These are phyloP conservation scores for Gossypioides kirkii DNA, from an alignment of 345 rosid genomes.

Conservation along the genomic window DNA sequence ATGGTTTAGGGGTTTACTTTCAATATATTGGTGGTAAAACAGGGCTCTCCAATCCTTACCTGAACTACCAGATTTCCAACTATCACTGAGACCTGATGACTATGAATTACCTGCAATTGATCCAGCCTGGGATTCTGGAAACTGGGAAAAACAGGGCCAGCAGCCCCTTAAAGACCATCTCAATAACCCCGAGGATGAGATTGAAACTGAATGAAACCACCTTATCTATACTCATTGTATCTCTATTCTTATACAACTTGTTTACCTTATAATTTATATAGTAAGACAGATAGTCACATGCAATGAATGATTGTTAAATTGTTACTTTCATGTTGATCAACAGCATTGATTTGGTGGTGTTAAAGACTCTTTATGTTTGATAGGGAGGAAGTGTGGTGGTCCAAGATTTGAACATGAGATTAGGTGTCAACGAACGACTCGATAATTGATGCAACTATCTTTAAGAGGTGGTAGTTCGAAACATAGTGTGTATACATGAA, in stretches of 20 bases:
- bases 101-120: constrained; percentile 58
- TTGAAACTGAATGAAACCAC: constrained; percentile 26
- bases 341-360: not conserved
- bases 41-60: constrained; percentile 76
- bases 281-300: not conserved
- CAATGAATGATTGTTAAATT: not conserved
- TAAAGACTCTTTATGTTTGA: too few species aligned
- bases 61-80: constrained; percentile 78
- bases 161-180: constrained; percentile 67
- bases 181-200: constrained; percentile 43
- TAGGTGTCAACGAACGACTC: too few species aligned
- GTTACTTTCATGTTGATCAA: not conserved
- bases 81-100: constrained; percentile 79
- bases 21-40: constrained; percentile 17
- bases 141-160: constrained; percentile 43
- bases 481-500: not conserved
- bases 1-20: not conserved
- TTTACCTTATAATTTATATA: not conserved
- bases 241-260: constrained; percentile 4
- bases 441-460: too few species aligned
- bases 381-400: too few species aligned
- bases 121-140: constrained; percentile 45
- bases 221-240: not conserved
- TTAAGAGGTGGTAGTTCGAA: too few species aligned
- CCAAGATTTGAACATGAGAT: too few species aligned